phyloP scores from a whole-genome alignment of 176 grass and related monocot species.

The Avena atlantica region DNA sequence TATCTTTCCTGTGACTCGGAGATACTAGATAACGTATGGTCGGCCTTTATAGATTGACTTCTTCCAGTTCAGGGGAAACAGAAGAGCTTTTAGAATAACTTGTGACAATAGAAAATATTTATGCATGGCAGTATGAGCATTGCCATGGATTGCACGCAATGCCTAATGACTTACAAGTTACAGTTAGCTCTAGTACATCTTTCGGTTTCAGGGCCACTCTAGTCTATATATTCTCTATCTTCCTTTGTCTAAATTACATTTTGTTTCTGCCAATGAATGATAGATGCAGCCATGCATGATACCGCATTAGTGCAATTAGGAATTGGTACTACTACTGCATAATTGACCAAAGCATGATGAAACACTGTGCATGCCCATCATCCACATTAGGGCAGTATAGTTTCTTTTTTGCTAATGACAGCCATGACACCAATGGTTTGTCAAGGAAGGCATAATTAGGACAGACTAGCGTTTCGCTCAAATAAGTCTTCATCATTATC shows the following conservation, averaged over 20 bases:
- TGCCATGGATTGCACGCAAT: constrained; percentile 42
- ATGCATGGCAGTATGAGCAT: background rate
- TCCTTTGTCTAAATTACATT: background rate
- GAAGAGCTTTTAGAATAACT: constrained; percentile 32
- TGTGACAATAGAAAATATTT: background rate
- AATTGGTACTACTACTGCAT: background rate
- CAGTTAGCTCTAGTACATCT: background rate
- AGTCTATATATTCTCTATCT: background rate
- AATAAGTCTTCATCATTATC: no score
- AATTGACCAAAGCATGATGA: background rate
- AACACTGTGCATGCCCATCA: background rate
- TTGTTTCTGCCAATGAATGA: background rate
- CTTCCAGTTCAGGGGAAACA: background rate
- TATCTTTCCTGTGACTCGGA: background rate
- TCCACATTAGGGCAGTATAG: background rate
- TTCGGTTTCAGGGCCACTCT: constrained; percentile 19
- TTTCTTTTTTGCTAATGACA: background rate
- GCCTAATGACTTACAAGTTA: constrained; percentile 17
- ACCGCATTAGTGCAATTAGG: background rate
- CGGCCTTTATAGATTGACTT: background rate
- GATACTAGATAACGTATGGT: constrained; percentile 1
- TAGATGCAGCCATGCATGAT: background rate
- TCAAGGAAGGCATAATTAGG: background rate
- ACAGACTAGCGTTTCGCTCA: background rate
- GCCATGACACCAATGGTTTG: background rate